Conservation (phyloP, 2,329 filamentous ascomycete species). For the Stachybotrys chlorohalonatus region DNA sequence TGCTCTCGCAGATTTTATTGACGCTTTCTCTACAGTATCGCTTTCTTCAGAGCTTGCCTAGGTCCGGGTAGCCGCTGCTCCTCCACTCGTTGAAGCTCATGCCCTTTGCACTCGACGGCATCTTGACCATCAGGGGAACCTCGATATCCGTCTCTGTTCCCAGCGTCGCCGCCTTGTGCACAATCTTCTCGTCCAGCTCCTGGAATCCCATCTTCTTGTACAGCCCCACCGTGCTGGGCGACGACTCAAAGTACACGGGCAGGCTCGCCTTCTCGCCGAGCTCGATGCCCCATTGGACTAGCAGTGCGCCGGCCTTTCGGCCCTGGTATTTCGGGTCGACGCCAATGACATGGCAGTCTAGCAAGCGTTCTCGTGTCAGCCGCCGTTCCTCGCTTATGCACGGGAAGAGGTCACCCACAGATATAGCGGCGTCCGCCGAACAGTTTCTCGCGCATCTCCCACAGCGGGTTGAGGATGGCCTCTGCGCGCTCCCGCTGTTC, state of each 20-base stretch:
- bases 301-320: conserved; percentile 28
- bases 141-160: conserved; percentile 24
- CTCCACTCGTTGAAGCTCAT: conserved; percentile 26
- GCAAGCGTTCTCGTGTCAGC: conserved; percentile 2
- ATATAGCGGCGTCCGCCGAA: conserved; percentile 29
- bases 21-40: too few relatives aligned
- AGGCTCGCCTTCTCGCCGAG: conserved; percentile 24
- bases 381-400: not conserved
- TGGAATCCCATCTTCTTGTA: conserved; percentile 38
- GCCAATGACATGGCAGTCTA: conserved; percentile 32
- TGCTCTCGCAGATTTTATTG: too few relatives aligned
- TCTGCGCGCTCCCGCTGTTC: conserved; percentile 33
- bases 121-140: conserved; percentile 31
- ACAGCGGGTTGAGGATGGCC: conserved; percentile 28
- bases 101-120: conserved; percentile 23
- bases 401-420: conserved; percentile 21
- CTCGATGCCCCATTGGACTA: conserved; percentile 31
- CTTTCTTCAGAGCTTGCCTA: not conserved
- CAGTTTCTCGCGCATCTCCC: conserved; percentile 29
- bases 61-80: conserved; percentile 8
- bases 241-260: conserved; percentile 39
- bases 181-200: conserved; percentile 25
- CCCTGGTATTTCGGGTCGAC: conserved; percentile 34
- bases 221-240: conserved; percentile 27
- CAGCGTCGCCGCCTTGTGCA: conserved; percentile 26